Evolutionary conservation across 768 basidiomycete genomes (phyloP), one percentile per base, ranked within the genome.

Genomic region (Guyanaporus albipodus): DNA sequence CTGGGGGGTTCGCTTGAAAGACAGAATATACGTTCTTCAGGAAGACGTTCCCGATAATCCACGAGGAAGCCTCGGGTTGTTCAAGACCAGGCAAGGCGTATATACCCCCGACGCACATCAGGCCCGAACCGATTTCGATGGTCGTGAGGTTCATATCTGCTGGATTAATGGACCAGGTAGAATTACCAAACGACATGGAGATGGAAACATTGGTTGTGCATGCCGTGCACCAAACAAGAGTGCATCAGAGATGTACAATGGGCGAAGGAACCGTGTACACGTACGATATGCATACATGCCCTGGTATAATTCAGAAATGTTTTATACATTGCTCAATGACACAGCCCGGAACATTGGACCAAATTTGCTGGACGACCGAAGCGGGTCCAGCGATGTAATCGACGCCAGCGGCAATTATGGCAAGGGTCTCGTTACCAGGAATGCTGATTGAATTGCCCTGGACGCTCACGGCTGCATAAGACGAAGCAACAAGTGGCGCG

Each of bases 201-300:
- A 87, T 61, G 2, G 62, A 57, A 22, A 91, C 61, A 3, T 67
- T 47, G 3, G 81, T 79, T 19, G 52, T 58, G 64, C 91, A 94
- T 1, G 91, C 91, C 87, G 24, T 8, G 15, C 18, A 18, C 33
- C 7, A 15, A 8, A 15, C 21, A 6, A 11, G 14, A 48, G 18
- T 32, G 26, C 23, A 28, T 44, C 33, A 50, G 55, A 32, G n/a
- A n/a, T n/a, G 22, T n/a, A n/a, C 7, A 9, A 1, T 17, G 31
- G 3, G n/a, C 8, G n/a, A 28, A 28, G 27, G 15, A 41, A 34
- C 7, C n/a, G 8, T 17, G 17, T 11, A 40, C n/a, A 70, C 83
- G 49, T 57, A 87, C 85, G 90, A 74, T 80, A 90, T 8, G 77
- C 67, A 59, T 74, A 96, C 71, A 85, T 87, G 12, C 92, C 91